phyloP scores from a whole-genome alignment of 805 yeast species.

The Myxozyma neotropica region DNA sequence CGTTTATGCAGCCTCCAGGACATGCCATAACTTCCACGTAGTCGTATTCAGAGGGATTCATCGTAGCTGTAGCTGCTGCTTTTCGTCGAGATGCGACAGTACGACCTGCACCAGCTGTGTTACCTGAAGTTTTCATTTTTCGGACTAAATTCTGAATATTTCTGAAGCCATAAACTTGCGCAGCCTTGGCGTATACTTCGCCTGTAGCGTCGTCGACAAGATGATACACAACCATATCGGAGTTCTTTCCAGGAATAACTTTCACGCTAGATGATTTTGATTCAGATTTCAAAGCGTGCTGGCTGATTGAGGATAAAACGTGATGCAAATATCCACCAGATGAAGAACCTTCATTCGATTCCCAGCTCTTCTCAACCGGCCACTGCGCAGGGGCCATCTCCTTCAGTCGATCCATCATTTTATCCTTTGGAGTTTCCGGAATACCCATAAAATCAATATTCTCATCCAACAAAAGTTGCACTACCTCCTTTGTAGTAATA shows the following conservation, averaged over 20 bases:
- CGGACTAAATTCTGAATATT: conserved; percentile 93
- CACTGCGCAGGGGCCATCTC: conserved; percentile 58
- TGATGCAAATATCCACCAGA: conserved; percentile 89
- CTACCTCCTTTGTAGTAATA: conserved; percentile 83
- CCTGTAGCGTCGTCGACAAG: conserved; percentile 47
- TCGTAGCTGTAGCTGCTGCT: conserved; percentile 39
- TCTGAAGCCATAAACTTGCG: conserved; percentile 85
- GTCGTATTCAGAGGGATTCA: conserved; percentile 64
- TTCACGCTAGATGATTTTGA: conserved; percentile 47
- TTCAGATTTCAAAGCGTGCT: conserved; percentile 19
- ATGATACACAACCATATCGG: conserved; percentile 72
- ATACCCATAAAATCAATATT: conserved; percentile 37
- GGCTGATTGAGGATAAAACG: conserved; percentile 51
- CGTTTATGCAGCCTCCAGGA: conserved; percentile 96
- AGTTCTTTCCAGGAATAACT: conserved; percentile 62
- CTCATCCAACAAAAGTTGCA: conserved; percentile 67
- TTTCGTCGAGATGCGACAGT: conserved; percentile 34
- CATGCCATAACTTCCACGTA: conserved; percentile 97
- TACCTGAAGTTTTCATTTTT: conserved; percentile 58
- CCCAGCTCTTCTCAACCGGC: conserved; percentile 71
- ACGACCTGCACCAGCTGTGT: conserved; percentile 33
- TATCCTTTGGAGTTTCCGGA: not conserved
- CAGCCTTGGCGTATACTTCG: conserved; percentile 55
- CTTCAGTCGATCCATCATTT: not conserved
- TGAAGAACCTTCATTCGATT: conserved; percentile 71